Conservation (phyloP, 805 yeast genomes). For the Starmerella stigmatis region DNA sequence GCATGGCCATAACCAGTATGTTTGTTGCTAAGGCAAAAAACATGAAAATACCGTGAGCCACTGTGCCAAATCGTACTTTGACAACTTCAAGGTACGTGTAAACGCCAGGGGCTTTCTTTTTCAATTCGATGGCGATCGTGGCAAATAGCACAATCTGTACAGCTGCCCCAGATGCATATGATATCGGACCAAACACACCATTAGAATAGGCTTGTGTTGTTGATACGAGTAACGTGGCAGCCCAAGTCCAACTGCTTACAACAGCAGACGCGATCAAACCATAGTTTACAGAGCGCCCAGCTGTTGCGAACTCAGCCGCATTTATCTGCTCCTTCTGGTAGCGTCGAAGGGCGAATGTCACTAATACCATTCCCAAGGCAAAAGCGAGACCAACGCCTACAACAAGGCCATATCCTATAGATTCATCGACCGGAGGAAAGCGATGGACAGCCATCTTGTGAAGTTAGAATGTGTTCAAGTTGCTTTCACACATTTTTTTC, state of each 20-base stretch:
- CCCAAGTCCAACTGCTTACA: conserved; percentile 91
- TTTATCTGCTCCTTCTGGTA: conserved; percentile 81
- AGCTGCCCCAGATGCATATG: conserved; percentile 86
- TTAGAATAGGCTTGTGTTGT: conserved; percentile 67
- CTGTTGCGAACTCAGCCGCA: conserved; percentile 88
- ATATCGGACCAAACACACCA: conserved; percentile 73
- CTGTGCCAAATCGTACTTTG: conserved; percentile 66
- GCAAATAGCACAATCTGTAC: conserved; percentile 82
- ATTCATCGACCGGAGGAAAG: conserved; percentile 45
- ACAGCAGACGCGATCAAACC: conserved; percentile 84
- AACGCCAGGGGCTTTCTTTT: conserved; percentile 80
- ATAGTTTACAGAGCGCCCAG: conserved; percentile 78
- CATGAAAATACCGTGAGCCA: conserved; percentile 49
- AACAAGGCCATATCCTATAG: conserved; percentile 80
- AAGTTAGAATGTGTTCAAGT: too few species aligned
- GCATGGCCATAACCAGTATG: conserved; percentile 84
- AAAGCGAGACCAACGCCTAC: conserved; percentile 67
- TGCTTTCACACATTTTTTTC: too few species aligned
- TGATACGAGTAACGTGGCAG: conserved; percentile 65
- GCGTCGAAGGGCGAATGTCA: conserved; percentile 59
- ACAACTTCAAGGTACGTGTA: conserved; percentile 86
- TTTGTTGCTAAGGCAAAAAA: conserved; percentile 82
- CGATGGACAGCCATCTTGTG: conserved; percentile 5
- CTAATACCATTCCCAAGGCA: conserved; percentile 65
- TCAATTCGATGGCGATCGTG: conserved; percentile 76